Evolutionary conservation across 1,139 yeast genomes (phyloP).

Genomic region (Kurtzmaniella quercitrusa): DNA sequence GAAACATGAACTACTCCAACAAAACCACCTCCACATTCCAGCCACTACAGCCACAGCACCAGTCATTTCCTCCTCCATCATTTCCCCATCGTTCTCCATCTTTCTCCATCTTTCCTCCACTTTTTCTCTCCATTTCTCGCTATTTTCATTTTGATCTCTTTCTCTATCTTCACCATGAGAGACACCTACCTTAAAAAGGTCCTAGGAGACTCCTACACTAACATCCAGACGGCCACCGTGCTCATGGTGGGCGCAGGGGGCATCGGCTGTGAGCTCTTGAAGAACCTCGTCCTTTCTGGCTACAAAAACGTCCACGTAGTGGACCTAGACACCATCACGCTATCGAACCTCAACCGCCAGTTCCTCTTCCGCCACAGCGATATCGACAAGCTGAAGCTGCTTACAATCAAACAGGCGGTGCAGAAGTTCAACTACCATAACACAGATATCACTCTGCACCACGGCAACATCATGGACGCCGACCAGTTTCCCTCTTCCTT

Average conservation of each 20-base stretch:
- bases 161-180: no score
- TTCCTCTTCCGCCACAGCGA: constrained; percentile 84
- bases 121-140: no score
- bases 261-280: constrained; percentile 94
- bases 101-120: no score
- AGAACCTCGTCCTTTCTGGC: constrained; percentile 78
- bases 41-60: no score
- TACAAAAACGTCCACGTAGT: constrained; percentile 88
- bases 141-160: no score
- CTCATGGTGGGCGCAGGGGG: constrained; percentile 98
- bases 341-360: constrained; percentile 89
- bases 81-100: no score
- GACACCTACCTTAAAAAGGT: constrained; percentile 42
- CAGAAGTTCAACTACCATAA: constrained; percentile 65
- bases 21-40: no score
- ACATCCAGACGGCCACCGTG: constrained; percentile 49
- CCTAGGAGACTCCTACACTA: constrained; percentile 34
- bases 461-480: constrained; percentile 84
- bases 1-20: no score
- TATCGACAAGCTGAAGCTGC: constrained; percentile 79
- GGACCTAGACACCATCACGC: constrained; percentile 90
- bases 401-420: constrained; percentile 82
- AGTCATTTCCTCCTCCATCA: no score
- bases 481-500: constrained; percentile 67
- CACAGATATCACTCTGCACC: constrained; percentile 71